Conservation (phyloP, 2,329 filamentous ascomycete genomes). For the Colletotrichum brevisporum region DNA sequence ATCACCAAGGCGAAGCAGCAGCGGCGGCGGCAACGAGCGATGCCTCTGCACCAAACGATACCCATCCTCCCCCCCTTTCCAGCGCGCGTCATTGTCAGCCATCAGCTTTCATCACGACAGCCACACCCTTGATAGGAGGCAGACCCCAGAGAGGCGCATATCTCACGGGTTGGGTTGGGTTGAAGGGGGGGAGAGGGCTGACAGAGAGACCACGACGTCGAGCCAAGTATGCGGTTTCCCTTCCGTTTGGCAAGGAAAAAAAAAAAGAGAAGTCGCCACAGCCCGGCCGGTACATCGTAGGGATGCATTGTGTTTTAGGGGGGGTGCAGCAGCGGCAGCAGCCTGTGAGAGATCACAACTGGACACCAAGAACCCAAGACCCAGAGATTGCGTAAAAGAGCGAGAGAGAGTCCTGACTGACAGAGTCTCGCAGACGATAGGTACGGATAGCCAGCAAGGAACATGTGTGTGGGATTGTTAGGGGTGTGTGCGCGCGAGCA, state of each 20-base stretch:
- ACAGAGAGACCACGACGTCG: not conserved
- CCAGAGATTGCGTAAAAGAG: constrained; percentile 4
- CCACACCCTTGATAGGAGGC: too few species aligned
- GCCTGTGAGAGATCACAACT: constrained; percentile 23
- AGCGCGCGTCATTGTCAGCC: too few species aligned
- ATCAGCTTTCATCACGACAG: too few species aligned
- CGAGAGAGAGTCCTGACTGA: constrained; percentile 1
- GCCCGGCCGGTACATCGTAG: not conserved
- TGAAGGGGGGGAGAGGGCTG: not conserved
- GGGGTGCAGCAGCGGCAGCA: constrained; percentile 16
- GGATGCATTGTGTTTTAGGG: constrained; percentile 33
- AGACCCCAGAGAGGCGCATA: not conserved
- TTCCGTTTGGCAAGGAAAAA: constrained; percentile 25
- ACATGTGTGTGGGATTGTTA: constrained; percentile 3
- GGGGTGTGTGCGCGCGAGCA: not conserved
- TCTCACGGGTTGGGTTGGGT: not conserved
- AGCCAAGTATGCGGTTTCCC: constrained; percentile 9
- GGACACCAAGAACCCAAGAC: not conserved
- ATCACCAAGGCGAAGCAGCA: constrained; percentile 1
- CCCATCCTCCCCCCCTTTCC: too few species aligned
- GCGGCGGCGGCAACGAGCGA: too few species aligned
- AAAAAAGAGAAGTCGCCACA: constrained; percentile 17
- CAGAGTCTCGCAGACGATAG: not conserved
- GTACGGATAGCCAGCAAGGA: constrained; percentile 8
- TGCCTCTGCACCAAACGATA: too few species aligned